These are phyloP conservation scores for Kwoniella mangroviensis DNA, from an alignment of 768 basidiomycete genomes.

Conservation along the genomic window DNA sequence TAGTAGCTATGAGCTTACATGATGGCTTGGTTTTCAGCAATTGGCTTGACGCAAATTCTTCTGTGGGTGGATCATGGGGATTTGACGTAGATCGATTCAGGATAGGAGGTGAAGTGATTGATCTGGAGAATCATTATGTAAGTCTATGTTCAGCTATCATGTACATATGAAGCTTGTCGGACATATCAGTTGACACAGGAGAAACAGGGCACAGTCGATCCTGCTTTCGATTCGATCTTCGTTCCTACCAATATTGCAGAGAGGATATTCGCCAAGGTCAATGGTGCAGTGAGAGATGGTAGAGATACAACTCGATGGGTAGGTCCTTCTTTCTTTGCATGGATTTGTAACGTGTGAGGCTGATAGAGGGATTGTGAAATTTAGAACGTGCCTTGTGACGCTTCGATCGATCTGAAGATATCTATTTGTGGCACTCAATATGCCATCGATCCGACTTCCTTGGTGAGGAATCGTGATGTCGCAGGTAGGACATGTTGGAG, in stretches of 20 bases:
- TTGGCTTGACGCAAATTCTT: conserved; percentile 39
- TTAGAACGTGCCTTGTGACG: conserved; percentile 54
- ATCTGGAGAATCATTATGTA: conserved; percentile 37
- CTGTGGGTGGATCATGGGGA: conserved; percentile 44
- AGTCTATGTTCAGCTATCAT: conserved; percentile 1
- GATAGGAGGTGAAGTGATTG: conserved; percentile 35
- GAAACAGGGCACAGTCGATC: conserved; percentile 49
- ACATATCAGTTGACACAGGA: neutral
- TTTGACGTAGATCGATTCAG: conserved; percentile 39
- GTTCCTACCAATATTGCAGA: conserved; percentile 46
- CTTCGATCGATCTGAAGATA: conserved; percentile 46
- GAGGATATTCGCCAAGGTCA: conserved; percentile 35
- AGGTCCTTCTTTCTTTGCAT: conserved; percentile 10
- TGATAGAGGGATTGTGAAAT: neutral
- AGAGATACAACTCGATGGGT: conserved; percentile 49
- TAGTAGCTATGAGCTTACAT: too few relatives aligned
- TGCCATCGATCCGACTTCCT: conserved; percentile 38
- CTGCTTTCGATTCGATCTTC: conserved; percentile 48
- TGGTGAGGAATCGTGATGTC: conserved; percentile 39
- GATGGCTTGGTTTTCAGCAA: conserved; percentile 32
- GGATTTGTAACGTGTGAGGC: neutral
- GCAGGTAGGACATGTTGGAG: conserved; percentile 45
- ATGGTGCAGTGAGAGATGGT: conserved; percentile 35
- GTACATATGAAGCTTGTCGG: neutral
- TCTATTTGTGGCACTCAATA: conserved; percentile 40